These are phyloP conservation scores for Eremochloa ophiuroides DNA, from an alignment of 176 grass and related monocot genomes.

Conservation along the genomic window DNA sequence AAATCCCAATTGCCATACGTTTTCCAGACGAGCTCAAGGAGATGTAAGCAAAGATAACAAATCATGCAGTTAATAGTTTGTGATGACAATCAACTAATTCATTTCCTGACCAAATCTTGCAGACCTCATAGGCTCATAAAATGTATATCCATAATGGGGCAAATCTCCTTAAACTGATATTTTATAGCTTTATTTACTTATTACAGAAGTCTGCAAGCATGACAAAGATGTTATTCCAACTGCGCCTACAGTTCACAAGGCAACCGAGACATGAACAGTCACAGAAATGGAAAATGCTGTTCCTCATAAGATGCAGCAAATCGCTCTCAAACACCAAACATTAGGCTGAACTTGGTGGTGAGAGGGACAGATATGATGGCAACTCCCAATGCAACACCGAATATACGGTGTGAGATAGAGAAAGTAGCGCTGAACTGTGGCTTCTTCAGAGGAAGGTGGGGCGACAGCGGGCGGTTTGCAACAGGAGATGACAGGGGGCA, in stretches of 20 bases:
- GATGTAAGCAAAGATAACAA: no score
- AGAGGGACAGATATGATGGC: constrained; percentile 62
- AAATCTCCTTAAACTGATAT: neutral
- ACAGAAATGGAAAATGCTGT: neutral
- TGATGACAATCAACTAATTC: no score
- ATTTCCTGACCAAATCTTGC: no score
- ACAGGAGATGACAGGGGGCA: constrained; percentile 32
- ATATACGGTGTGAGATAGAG: constrained; percentile 83
- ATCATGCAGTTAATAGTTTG: no score
- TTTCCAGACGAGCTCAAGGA: no score
- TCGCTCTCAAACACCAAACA: constrained; percentile 61
- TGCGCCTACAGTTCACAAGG: constrained; percentile 10
- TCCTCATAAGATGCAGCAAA: neutral
- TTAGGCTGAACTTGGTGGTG: constrained; percentile 50
- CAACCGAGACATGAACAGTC: neutral
- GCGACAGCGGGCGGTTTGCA: constrained; percentile 70
- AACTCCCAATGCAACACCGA: constrained; percentile 44
- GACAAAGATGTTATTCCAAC: constrained; percentile 14
- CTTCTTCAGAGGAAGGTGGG: constrained; percentile 83
- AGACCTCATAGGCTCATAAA: no score
- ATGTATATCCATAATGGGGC: neutral
- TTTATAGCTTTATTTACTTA: neutral
- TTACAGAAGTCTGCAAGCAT: constrained; percentile 6
- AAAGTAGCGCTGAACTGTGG: constrained; percentile 69
- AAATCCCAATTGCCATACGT: no score